These are phyloP conservation scores for Rosa rugosa DNA, from an alignment of 306 rosid genomes.

Conservation along the genomic window DNA sequence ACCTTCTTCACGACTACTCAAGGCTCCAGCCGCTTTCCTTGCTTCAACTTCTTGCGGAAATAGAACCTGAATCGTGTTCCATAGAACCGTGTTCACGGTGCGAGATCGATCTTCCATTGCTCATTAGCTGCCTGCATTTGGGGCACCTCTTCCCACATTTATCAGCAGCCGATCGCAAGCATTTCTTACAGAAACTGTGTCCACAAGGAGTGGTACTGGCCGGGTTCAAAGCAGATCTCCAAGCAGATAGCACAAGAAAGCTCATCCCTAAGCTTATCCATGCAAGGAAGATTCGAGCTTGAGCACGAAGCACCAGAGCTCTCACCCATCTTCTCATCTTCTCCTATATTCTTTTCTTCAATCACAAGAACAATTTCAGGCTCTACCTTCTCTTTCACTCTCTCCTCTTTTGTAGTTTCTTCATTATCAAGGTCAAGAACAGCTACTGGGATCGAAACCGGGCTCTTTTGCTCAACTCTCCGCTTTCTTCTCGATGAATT, in stretches of 20 bases:
- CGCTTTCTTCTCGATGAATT: conserved; percentile 82
- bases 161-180: conserved; percentile 80
- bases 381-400: conserved; percentile 38
- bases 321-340: conserved; percentile 29
- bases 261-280: conserved; percentile 90
- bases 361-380: conserved; percentile 2
- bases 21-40: conserved; percentile 53
- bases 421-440: conserved; percentile 72
- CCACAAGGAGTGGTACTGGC: conserved; percentile 90
- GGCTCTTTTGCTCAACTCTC: conserved; percentile 51
- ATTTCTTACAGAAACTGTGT: conserved; percentile 91
- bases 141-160: conserved; percentile 95
- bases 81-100: conserved; percentile 83
- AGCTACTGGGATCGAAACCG: conserved; percentile 42
- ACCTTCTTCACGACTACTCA: conserved; percentile 34
- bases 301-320: conserved; percentile 38
- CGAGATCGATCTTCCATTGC: conserved; percentile 72
- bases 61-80: conserved; percentile 93
- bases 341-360: conserved; percentile 42
- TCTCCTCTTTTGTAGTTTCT: conserved; percentile 48
- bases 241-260: conserved; percentile 94
- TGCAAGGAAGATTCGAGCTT: conserved; percentile 55
- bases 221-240: conserved; percentile 92
- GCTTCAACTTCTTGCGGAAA: conserved; percentile 86
- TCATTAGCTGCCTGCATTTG: conserved; percentile 82